A percentile compares a stretch with the other conserved stretches of the same genome.
These are phyloP conservation scores for Trichoderma sp. DNA, from an alignment of 2,329 filamentous ascomycete species.

Conservation along the genomic window DNA sequence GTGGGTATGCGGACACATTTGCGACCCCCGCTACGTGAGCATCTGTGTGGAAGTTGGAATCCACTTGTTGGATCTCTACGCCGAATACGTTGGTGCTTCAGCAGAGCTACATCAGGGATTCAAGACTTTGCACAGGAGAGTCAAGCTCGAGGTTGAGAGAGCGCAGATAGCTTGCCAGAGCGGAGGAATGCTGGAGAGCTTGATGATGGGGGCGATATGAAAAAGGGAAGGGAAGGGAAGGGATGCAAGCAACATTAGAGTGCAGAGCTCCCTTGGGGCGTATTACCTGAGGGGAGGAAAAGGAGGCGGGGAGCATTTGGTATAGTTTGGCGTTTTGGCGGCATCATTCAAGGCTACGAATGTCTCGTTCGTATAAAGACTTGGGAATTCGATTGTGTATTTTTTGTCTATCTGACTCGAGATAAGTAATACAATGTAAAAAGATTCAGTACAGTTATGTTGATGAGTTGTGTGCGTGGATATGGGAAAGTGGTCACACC, in stretches of 20 bases:
- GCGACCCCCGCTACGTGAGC: slow-evolving; percentile 76
- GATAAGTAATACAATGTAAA: slow-evolving; percentile 7
- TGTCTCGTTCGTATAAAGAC: slow-evolving; percentile 2
- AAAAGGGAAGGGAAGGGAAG: not conserved
- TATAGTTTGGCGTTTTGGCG: slow-evolving; percentile 16
- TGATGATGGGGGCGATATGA: slow-evolving; percentile 44
- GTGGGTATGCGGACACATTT: slow-evolving; percentile 79
- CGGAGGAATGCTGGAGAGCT: slow-evolving; percentile 78
- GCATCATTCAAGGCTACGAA: slow-evolving; percentile 7
- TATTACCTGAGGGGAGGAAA: not conserved
- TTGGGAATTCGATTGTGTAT: not conserved
- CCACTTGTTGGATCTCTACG: slow-evolving; percentile 82
- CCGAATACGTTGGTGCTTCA: slow-evolving; percentile 72
- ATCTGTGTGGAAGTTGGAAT: slow-evolving; percentile 82
- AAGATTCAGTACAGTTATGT: not conserved
- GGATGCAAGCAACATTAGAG: not conserved
- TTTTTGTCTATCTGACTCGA: not conserved
- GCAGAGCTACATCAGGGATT: slow-evolving; percentile 70
- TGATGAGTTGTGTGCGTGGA: not conserved
- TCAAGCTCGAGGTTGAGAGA: slow-evolving; percentile 75
- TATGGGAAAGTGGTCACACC: not conserved
- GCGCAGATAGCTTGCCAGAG: slow-evolving; percentile 81
- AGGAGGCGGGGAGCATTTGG: slow-evolving; percentile 15
- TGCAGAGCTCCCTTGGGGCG: not conserved
- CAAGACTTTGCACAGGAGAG: slow-evolving; percentile 64